Evolutionary conservation across 768 basidiomycete species (phyloP).

Genomic region (Tylopilus plumbeoviolaceoides): DNA sequence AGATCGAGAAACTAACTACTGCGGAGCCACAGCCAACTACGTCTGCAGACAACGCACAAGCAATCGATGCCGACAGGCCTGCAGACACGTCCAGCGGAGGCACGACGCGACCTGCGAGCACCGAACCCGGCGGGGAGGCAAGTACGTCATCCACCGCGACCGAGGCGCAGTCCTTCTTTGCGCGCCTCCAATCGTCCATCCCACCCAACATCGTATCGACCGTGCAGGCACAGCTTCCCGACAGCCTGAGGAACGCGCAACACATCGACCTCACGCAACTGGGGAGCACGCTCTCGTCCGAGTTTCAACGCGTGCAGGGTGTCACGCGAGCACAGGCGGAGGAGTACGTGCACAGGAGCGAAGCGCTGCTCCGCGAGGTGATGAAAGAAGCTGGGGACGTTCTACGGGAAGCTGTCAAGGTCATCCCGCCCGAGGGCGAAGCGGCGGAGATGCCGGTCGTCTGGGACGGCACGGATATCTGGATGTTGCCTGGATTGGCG

Average conservation of each 20-base stretch:
- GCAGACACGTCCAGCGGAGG: constrained; percentile 25
- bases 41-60: constrained; percentile 18
- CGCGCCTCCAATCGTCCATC: constrained; percentile 68
- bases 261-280: constrained; percentile 68
- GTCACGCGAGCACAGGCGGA: constrained; percentile 74
- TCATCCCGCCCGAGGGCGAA: constrained; percentile 74
- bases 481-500: constrained; percentile 56
- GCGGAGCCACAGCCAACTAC: constrained; percentile 25
- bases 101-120: constrained; percentile 16
- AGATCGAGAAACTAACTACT: constrained; percentile 56
- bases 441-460: constrained; percentile 34
- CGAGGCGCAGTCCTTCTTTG: constrained; percentile 48
- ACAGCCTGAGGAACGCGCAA: constrained; percentile 58
- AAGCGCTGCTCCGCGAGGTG: constrained; percentile 58
- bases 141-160: constrained; percentile 14
- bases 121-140: constrained; percentile 19
- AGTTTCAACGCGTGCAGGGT: constrained; percentile 73
- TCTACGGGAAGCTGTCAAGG: constrained; percentile 85
- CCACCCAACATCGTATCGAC: constrained; percentile 70
- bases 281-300: constrained; percentile 55
- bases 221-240: constrained; percentile 65
- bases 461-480: constrained; percentile 89
- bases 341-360: constrained; percentile 78
- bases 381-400: constrained; percentile 80
- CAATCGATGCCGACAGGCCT: constrained; percentile 24